phyloP scores from a whole-genome alignment of 192 early-diverging fungal species.

The Dissophora globulifera region DNA sequence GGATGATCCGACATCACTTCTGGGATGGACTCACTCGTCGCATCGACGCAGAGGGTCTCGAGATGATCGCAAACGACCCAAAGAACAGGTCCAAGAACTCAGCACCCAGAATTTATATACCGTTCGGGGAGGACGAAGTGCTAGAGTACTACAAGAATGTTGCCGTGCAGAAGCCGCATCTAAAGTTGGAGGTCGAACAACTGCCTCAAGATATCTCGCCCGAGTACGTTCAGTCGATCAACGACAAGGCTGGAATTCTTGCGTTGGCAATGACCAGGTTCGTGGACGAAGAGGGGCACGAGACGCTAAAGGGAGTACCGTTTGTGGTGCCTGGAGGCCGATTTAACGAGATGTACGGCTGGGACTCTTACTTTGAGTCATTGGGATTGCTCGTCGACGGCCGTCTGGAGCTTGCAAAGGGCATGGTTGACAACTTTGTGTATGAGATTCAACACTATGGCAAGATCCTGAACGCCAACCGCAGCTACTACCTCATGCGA shows the following conservation, averaged over 20 bases:
- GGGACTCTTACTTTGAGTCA: slow-evolving; percentile 97
- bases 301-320: slow-evolving; percentile 77
- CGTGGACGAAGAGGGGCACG: slow-evolving; percentile 60
- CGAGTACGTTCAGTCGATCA: slow-evolving; percentile 90
- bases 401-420: slow-evolving; percentile 84
- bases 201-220: slow-evolving; percentile 91
- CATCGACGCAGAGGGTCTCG: slow-evolving; percentile 86
- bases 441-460: slow-evolving; percentile 99
- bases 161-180: slow-evolving; percentile 69
- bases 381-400: slow-evolving; percentile 90
- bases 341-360: slow-evolving; percentile 99
- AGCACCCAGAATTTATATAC: slow-evolving; percentile 92
- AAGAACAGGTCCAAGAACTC: slow-evolving; percentile 87
- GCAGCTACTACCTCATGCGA: slow-evolving; percentile 94
- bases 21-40: slow-evolving; percentile 95
- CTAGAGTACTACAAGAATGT: slow-evolving; percentile 85
- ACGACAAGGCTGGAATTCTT: slow-evolving; percentile 92
- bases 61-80: slow-evolving; percentile 91
- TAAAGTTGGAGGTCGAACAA: slow-evolving; percentile 80
- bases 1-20: slow-evolving; percentile 93
- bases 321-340: slow-evolving; percentile 99
- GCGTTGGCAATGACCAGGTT: slow-evolving; percentile 74
- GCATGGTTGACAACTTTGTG: slow-evolving; percentile 98
- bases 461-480: slow-evolving; percentile 98
- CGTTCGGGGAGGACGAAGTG: slow-evolving; percentile 81